Conservation (phyloP, 2,329 filamentous ascomycete species). For the Fusarium cicatricum region DNA sequence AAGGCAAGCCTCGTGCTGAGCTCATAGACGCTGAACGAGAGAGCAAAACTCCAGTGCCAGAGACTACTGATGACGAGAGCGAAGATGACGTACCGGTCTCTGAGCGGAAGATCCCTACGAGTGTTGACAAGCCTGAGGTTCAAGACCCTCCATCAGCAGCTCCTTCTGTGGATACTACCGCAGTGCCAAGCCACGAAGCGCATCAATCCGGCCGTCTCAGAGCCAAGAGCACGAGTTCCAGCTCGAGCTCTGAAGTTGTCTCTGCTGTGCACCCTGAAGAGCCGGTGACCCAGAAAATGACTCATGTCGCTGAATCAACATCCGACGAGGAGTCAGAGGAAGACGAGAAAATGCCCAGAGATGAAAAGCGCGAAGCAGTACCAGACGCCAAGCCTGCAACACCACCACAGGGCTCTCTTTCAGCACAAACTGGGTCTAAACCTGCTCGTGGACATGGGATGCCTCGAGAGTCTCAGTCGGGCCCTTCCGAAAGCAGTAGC, state of each 20-base stretch:
- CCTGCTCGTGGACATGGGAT: not conserved
- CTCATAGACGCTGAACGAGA: not conserved
- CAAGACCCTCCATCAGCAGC: not conserved
- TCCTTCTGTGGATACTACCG: not conserved
- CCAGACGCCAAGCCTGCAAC: not conserved
- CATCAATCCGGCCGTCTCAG: not conserved
- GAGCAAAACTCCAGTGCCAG: not conserved
- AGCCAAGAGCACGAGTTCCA: not conserved
- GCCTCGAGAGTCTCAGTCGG: not conserved
- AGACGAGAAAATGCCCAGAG: not conserved
- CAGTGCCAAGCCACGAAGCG: not conserved
- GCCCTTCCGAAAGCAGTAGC: not conserved
- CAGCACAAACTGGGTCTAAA: not conserved
- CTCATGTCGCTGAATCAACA: not conserved
- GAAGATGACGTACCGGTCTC: conserved; percentile 14
- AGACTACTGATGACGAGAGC: conserved; percentile 17
- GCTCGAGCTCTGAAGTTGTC: not conserved
- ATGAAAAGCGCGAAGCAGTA: not conserved
- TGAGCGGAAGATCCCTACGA: conserved; percentile 9
- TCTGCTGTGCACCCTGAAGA: not conserved
- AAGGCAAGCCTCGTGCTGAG: not conserved
- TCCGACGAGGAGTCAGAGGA: not conserved
- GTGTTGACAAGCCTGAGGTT: conserved; percentile 5
- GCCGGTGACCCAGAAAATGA: not conserved
- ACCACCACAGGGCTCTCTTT: not conserved